Evolutionary conservation across 208 protist genomes (phyloP), one percentile per base, ranked within the genome.

Genomic region (Angomonas desouzai): DNA sequence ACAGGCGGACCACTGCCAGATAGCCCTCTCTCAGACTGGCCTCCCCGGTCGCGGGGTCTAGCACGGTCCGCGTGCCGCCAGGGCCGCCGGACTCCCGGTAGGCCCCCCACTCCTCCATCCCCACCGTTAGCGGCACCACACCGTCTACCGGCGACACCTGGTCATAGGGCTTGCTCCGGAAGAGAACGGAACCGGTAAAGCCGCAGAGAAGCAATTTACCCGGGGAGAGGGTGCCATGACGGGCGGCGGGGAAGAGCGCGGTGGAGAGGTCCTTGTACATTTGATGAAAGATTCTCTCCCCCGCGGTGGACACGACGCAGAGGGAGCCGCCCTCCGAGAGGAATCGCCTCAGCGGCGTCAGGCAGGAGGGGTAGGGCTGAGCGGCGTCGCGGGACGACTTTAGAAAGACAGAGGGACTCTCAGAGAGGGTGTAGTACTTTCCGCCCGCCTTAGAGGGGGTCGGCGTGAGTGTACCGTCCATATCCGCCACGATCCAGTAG

Each of bases 381-480:
- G 3, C 18, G 36, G 25, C 1, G 4, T 45, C 33, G 20, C 0
- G 30, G 28, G 63, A 34, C 11, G 48, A 9, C 7, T 43, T 9
- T 4, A 2, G 55, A 27, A 67, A 73, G 34, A 40, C 66, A n/a
- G 61, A 38, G n/a, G 48, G 62, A 43, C 64, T 72, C 38, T 76
- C 33, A 25, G 77, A 67, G 27, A 87, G 64, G 28, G 63, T 55
- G 53, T 74, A 55, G 62, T 87, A 87, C 48, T 62, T 53, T 29
- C 81, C 81, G 43, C 72, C 68, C 1, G 77, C 78, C 27, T 72
- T 69, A 9, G 65, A 69, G 0, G 81, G 81, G 0, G 81, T 87
- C 2, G 81, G 76, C 18, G 68, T 75, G 2, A 87, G 68, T 18
- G 81, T 87, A 55, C 81, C 81, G 43, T 87, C 81, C 73, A 87